A percentile compares a stretch with the other conserved stretches of the same genome.
Conservation (phyloP, 169 alveolate species). For the Plasmodium fragile region DNA sequence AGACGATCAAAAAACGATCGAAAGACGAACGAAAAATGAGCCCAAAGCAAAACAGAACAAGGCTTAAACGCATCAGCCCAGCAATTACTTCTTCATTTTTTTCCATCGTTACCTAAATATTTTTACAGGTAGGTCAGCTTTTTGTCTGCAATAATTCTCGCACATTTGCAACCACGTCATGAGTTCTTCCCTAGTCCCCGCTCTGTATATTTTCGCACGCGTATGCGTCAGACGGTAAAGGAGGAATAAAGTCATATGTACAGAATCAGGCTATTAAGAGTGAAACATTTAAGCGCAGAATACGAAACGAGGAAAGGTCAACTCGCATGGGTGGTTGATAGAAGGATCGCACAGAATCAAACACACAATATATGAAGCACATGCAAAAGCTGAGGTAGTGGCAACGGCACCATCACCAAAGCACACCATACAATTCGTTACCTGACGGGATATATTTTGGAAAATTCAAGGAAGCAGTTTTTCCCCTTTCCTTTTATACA, state of each 20-base stretch:
- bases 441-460: slow-evolving; percentile 63
- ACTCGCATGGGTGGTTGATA: background rate
- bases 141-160: slow-evolving; percentile 74
- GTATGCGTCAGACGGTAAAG: background rate
- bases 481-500: slow-evolving; percentile 73
- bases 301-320: background rate
- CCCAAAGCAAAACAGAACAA: background rate
- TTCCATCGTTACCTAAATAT: slow-evolving; percentile 51
- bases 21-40: background rate
- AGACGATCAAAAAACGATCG: background rate
- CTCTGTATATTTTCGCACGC: slow-evolving; percentile 23
- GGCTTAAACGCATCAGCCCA: background rate
- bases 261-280: background rate
- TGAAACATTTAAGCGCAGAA: background rate
- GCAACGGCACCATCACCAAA: background rate
- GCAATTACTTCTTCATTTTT: background rate
- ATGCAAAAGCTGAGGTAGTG: background rate
- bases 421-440: background rate
- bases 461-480: slow-evolving; percentile 64
- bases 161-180: slow-evolving; percentile 78
- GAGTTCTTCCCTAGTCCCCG: slow-evolving; percentile 50
- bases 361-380: background rate
- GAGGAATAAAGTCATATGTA: background rate
- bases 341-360: background rate
- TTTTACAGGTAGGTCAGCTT: slow-evolving; percentile 75